Evolutionary conservation across 495 filamentous ascomycete species (phyloP), one percentile per base, ranked within the genome.

Genomic region (Hapsidospora chrysogenum): DNA sequence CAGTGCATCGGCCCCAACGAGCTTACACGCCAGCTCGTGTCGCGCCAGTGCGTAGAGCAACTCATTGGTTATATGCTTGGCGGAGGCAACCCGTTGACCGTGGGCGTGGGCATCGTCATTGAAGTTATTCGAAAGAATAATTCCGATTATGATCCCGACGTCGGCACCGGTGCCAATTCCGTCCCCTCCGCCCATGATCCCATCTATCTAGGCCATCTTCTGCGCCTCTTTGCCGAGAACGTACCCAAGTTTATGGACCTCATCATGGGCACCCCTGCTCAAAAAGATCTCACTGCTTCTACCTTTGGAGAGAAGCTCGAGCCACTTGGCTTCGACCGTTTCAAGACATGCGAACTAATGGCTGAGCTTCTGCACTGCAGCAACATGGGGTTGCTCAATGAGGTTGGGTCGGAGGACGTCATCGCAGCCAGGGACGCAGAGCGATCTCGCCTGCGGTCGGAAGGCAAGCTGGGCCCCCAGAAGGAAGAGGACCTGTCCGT

Each of bases 111-210:
- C 11, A 94, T 95, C 42, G 72, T 99, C 9, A 96, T 99, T 43
- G 89, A 99, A 53, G 89, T 99, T 18, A 99, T 99, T 47, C 72
- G 89, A 33, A 99, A 99, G 60, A 99, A 99, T 48, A 99, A 99
- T 49, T 96, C 92, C 1, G 89, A 99, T 54, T 99, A 99, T 48
- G 89, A 99, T 45, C 80, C 85, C 2, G 92, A 96, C 42, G 77
- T 80, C 41, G 68, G 80, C 29, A 64, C 76, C 31, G 78, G 81
- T 31, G 74, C 81, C 23, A 78, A 85, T 40, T 69, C 80, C 8
- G 56, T 72, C 35, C 85, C 86, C 2, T 82, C 82, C 9, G 78
- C 73, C 43, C 78, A 80, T 32, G 89, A 99, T 48, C 92, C 89
- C 4, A 99, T 99, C 37, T 99, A 96, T 45, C 78, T 99, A 4